Evolutionary conservation across 805 yeast species (phyloP).

Genomic region (Schwanniomyces polymorphus): DNA sequence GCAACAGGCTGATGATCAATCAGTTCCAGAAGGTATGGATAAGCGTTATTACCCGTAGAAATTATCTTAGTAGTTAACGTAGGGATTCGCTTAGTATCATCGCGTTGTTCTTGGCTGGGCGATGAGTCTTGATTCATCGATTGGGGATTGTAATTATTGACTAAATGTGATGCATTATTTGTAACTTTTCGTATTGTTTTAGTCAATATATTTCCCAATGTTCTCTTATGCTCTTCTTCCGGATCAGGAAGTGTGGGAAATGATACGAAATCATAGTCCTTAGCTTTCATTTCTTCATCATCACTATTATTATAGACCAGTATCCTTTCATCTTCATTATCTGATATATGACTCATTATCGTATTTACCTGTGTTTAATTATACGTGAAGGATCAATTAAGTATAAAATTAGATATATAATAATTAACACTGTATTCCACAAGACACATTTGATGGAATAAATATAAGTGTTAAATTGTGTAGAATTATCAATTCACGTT

Average conservation of each 20-base stretch:
- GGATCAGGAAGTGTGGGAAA: slow-evolving; percentile 47
- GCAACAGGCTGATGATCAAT: background rate
- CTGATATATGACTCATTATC: background rate
- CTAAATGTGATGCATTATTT: slow-evolving; percentile 40
- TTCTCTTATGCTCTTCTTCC: slow-evolving; percentile 29
- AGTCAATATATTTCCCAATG: slow-evolving; percentile 34
- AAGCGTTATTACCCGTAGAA: background rate
- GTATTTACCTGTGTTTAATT: background rate
- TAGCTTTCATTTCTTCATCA: slow-evolving; percentile 4
- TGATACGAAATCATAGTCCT: slow-evolving; percentile 33
- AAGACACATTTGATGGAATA: background rate
- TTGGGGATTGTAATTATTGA: slow-evolving; percentile 17
- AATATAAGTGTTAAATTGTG: background rate
- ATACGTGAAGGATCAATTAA: background rate
- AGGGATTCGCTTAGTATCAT: slow-evolving; percentile 4
- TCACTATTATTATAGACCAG: slow-evolving; percentile 12
- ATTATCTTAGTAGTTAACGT: slow-evolving; percentile 3
- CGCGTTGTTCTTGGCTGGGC: slow-evolving; percentile 1
- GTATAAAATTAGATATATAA: background rate
- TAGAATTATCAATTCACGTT: too few species aligned
- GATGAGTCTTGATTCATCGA: background rate
- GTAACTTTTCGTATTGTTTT: slow-evolving; percentile 43
- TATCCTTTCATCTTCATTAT: background rate
- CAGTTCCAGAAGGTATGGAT: background rate
- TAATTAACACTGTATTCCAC: background rate